phyloP scores from a whole-genome alignment of 768 basidiomycete genomes.

The Sarcomyxa edulis region DNA sequence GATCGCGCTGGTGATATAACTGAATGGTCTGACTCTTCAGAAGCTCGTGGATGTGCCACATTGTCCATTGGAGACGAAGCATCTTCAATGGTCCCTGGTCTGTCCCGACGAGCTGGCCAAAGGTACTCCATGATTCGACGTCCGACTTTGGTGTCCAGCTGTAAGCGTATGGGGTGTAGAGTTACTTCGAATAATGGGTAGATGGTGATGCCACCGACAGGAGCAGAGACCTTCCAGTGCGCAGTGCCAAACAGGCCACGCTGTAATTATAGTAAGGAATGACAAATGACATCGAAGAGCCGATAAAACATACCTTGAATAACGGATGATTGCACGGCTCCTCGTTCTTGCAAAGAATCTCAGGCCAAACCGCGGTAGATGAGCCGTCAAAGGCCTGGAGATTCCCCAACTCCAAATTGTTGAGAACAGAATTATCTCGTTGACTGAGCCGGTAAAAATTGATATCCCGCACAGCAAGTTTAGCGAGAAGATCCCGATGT shows the following conservation, averaged over 20 bases:
- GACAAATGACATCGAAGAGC: not conserved
- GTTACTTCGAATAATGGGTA: slow-evolving; percentile 77
- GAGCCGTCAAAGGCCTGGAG: slow-evolving; percentile 85
- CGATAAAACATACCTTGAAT: slow-evolving; percentile 46
- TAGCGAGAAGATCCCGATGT: slow-evolving; percentile 67
- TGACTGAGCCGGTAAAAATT: slow-evolving; percentile 81
- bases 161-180: slow-evolving; percentile 82
- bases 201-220: slow-evolving; percentile 91
- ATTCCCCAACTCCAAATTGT: slow-evolving; percentile 68
- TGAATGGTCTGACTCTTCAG: slow-evolving; percentile 8
- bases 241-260: slow-evolving; percentile 69
- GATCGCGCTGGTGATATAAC: slow-evolving; percentile 25
- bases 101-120: slow-evolving; percentile 61
- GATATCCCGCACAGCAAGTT: slow-evolving; percentile 76
- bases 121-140: slow-evolving; percentile 83
- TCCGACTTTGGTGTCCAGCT: slow-evolving; percentile 81
- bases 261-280: slow-evolving; percentile 27
- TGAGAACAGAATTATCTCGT: slow-evolving; percentile 84
- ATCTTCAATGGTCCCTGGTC: slow-evolving; percentile 19
- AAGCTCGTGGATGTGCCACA: too few relatives aligned
- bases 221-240: slow-evolving; percentile 79
- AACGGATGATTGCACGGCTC: slow-evolving; percentile 67
- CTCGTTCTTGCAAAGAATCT: slow-evolving; percentile 78
- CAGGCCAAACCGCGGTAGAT: slow-evolving; percentile 76
- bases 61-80: not conserved